Percentiles rank a stretch among this genome's conserved stretches.
Conservation (phyloP, 164 flowering plant genomes). For the Magnolia officinalis region DNA sequence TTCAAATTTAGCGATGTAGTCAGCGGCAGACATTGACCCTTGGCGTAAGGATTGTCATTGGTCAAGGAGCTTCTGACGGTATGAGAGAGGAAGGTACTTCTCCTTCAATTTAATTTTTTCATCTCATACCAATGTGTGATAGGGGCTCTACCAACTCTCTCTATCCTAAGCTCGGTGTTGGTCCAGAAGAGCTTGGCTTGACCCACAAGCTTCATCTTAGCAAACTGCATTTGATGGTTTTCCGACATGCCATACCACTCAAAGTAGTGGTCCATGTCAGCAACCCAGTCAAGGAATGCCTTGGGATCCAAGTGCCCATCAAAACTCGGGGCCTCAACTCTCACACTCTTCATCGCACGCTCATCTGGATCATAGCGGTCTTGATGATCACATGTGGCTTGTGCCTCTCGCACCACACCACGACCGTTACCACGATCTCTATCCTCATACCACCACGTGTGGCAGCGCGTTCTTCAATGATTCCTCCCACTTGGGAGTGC, state of each 20-base stretch:
- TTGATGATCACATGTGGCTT: too few relatives aligned
- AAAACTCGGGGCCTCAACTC: not conserved
- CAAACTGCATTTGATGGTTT: not conserved
- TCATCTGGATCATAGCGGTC: too few relatives aligned
- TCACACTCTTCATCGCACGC: too few relatives aligned
- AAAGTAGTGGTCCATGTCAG: slow-evolving; percentile 5
- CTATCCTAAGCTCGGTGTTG: not conserved
- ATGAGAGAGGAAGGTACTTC: not conserved
- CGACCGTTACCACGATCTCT: too few relatives aligned
- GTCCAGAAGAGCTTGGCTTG: not conserved
- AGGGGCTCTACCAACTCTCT: not conserved
- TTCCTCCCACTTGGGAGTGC: too few relatives aligned
- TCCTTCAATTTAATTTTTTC: not conserved
- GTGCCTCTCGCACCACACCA: too few relatives aligned
- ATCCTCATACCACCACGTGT: too few relatives aligned
- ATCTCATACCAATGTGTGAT: not conserved
- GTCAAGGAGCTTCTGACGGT: not conserved
- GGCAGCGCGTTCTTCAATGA: too few relatives aligned
- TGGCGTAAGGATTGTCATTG: not conserved
- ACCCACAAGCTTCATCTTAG: not conserved
- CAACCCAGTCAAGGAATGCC: not conserved
- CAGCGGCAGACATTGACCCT: not conserved
- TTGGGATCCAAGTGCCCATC: not conserved
- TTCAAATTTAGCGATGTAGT: not conserved
- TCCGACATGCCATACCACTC: not conserved